Base-by-base conservation (phyloP, 2,329 filamentous ascomycete genomes). In the Ophiostoma perfectum region DNA sequence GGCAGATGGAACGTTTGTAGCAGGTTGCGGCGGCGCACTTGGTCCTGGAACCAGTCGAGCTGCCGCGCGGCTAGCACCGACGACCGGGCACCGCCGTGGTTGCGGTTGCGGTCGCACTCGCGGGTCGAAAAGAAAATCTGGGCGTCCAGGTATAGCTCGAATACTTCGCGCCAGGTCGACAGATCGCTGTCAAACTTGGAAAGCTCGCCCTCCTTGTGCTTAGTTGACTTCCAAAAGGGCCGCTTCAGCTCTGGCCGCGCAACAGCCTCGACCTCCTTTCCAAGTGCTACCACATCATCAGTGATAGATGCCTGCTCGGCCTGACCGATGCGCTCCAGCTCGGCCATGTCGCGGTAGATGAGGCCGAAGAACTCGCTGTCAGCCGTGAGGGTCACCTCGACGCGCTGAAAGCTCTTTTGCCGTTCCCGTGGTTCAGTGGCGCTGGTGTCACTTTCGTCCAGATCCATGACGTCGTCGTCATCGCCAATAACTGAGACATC, bases 91-190 rank as follows among this genome's bases (percentile, higher is more conserved):
- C 65, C 64, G 14, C 90, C 90, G 68, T 89, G 87, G 18, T 14
- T 42, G 55, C 27, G 55, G 41, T 8, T 64, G 41, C 63, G 63
- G 72, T 91, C 88, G 44, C 79, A 78, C 76, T 96, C 92, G 42
- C 86, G 85, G 0, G 88, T 90, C 1, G 90, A 92, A 76, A 95
- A 95, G 79, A 96, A 96, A 42, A 96, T 83, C 67, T 89, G 86
- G 7, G 89, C 89, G 68, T 95, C 89, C 12, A 93, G 79, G 74
- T 96, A 96, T 0, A 94, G 79, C 70, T 92, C 88, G 74, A 96
- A 94, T 71, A 96, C 88, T 72, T 89, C 84, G 65, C 92, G 86
- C 92, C 92, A 96, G 49, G 84, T 84, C 67, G 88, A 86, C 38
- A 96, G 79, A 75, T 95, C 90, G 62, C 83, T 88, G 39, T 64